Conservation (phyloP, 164 flowering plant genomes). For the Pachysandra terminalis region DNA sequence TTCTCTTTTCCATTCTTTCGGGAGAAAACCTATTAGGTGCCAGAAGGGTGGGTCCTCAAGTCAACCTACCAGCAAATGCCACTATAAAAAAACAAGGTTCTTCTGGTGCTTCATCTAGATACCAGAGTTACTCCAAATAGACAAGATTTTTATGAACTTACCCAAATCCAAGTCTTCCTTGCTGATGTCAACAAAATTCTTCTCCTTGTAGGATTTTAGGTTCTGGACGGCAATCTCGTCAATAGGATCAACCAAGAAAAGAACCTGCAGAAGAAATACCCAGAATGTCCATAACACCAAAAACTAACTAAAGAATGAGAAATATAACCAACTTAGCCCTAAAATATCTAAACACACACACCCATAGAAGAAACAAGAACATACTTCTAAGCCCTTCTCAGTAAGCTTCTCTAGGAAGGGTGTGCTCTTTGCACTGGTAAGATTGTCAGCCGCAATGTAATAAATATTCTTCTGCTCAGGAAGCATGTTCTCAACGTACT, state of each 20-base stretch:
- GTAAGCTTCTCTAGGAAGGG: slow-evolving; percentile 83
- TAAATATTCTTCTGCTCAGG: slow-evolving; percentile 92
- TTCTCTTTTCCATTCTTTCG: too few species aligned
- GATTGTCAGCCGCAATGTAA: slow-evolving; percentile 85
- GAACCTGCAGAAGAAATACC: slow-evolving; percentile 47
- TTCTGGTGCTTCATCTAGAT: not conserved
- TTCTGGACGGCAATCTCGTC: slow-evolving; percentile 90
- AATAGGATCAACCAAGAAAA: slow-evolving; percentile 87
- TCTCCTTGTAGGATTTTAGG: slow-evolving; percentile 86
- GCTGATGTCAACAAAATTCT: slow-evolving; percentile 91
- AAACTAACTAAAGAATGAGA: not conserved
- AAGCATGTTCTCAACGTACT: slow-evolving; percentile 92
- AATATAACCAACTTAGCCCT: not conserved
- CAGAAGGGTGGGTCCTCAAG: not conserved
- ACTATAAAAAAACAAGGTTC: not conserved
- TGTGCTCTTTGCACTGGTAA: slow-evolving; percentile 76
- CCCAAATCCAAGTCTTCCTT: slow-evolving; percentile 95
- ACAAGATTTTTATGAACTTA: slow-evolving; percentile 18
- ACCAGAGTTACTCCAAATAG: not conserved
- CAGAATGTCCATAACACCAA: not conserved
- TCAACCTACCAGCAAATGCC: not conserved
- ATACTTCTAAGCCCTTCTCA: slow-evolving; percentile 80
- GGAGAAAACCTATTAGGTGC: too few species aligned
- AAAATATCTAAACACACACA: not conserved
- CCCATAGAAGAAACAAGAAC: slow-evolving; percentile 1